Percentiles rank a stretch among this genome's conserved stretches.
Evolutionary conservation across 2,329 filamentous ascomycete genomes (phyloP).

Genomic region (Colletotrichum echinochloae): DNA sequence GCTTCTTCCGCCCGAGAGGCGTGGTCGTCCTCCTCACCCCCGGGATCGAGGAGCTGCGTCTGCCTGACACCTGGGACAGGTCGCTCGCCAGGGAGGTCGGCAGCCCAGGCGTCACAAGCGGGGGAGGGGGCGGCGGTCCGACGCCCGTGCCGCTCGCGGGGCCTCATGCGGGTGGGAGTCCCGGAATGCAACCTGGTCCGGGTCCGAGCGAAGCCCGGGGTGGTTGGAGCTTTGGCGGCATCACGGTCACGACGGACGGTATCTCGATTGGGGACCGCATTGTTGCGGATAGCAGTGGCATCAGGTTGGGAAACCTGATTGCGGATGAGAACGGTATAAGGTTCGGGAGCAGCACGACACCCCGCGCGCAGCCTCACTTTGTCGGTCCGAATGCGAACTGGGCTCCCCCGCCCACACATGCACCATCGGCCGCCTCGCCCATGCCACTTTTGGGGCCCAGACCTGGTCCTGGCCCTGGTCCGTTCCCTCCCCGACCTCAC

Average conservation of each 20-base stretch:
- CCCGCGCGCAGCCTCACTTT: slow-evolving; percentile 30
- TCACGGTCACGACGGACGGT: slow-evolving; percentile 58
- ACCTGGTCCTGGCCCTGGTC: neutral
- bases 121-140: neutral
- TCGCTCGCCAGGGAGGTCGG: slow-evolving; percentile 45
- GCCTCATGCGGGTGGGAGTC: slow-evolving; percentile 18
- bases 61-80: slow-evolving; percentile 51
- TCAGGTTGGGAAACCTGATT: slow-evolving; percentile 59
- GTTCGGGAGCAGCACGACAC: slow-evolving; percentile 42
- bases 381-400: slow-evolving; percentile 17
- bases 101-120: slow-evolving; percentile 7
- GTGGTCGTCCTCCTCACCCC: slow-evolving; percentile 55
- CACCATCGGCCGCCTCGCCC: neutral
- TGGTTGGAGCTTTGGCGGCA: slow-evolving; percentile 51
- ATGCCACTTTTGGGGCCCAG: slow-evolving; percentile 16
- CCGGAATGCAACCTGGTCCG: slow-evolving; percentile 39
- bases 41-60: slow-evolving; percentile 38
- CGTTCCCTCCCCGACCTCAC: neutral
- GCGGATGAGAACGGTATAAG: slow-evolving; percentile 56
- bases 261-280: slow-evolving; percentile 58
- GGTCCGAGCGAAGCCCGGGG: slow-evolving; percentile 41
- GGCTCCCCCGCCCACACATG: slow-evolving; percentile 12
- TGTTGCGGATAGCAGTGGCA: slow-evolving; percentile 57
- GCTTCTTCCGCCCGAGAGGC: slow-evolving; percentile 66
- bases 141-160: slow-evolving; percentile 12